Percentiles rank a stretch among this genome's conserved stretches.
Conservation (phyloP, 352 stramenopile species). For the Thalassiosira hispida region DNA sequence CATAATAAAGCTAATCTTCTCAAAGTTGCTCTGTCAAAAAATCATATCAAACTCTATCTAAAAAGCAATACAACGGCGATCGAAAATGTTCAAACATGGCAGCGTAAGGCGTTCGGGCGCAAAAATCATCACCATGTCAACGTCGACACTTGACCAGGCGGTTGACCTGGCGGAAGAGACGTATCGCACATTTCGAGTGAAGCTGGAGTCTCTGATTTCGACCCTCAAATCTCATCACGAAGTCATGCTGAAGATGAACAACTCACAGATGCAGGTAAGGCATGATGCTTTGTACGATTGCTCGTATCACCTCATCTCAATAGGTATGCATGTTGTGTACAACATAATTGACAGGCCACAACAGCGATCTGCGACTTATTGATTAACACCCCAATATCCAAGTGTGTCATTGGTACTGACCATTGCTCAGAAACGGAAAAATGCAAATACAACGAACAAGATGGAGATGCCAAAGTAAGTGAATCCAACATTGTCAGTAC, state of each 20-base stretch:
- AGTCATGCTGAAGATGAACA: constrained; percentile 2
- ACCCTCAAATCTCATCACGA: not conserved
- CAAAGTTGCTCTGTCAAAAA: no score
- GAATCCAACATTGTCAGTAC: not conserved
- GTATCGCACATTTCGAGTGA: constrained; percentile 4
- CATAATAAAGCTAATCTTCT: no score
- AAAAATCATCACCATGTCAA: not conserved
- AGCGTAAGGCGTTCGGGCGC: not conserved
- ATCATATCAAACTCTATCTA: no score
- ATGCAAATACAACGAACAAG: not conserved
- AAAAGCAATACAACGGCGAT: no score
- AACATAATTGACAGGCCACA: not conserved
- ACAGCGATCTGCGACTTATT: constrained; percentile 3
- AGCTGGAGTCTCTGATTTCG: not conserved
- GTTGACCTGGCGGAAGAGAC: not conserved
- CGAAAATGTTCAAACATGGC: constrained; percentile 5
- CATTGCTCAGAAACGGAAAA: not conserved
- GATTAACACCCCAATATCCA: constrained; percentile 11
- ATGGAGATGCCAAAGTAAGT: not conserved
- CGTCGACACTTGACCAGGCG: constrained; percentile 1
- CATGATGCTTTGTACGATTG: no score
- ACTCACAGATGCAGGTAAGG: not conserved
- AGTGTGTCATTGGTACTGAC: constrained; percentile 4
- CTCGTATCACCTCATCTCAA: no score
- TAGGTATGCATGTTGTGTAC: no score